Evolutionary conservation across 192 early-diverging fungal genomes (phyloP), one percentile per base, ranked within the genome.

Genomic region (Coemansia reversa): DNA sequence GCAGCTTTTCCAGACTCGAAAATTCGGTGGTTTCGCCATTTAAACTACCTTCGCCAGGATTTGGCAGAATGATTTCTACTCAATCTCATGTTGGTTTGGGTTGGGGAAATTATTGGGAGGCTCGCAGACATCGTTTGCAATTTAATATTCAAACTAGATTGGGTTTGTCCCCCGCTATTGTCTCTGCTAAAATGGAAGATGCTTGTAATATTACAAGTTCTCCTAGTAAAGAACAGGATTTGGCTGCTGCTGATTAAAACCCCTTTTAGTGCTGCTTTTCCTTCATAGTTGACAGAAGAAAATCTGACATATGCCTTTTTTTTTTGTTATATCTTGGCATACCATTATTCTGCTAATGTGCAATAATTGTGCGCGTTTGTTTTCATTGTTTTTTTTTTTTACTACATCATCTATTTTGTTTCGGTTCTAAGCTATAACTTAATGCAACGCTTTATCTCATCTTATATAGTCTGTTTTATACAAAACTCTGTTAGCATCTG

Each of bases 51-150:
- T 23, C 65, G 5, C 54, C 45, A 3, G 69, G 56, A 2, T 60
- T 72, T 20, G 55, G 62, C 20, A 63, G 52, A 12, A 72, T 79
- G n/a, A 68, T 79, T 9, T 72, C 69, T 18, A 24, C 70, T 4
- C 54, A 66, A 3, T 63, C 70, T 7, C 76, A 79, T 60, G 70
- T 79, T 23, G 76, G 76, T 12, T 50, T 79, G 19, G 76, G 76
- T 12, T 79, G 76, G 76, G 76, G 76, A 14, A 72, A 79, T 18
- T 79, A 79, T 54, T 79, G 76, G 76, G 70, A 79, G 55, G 70
- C 70, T 0, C 76, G 70, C 7, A 55, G 66, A 25, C 66, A 78
- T 18, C 63, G 60, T 23, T 23, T 72, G 23, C 62, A 69, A 54
- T 72, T 79, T 52, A 66, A 73, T 45, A 66, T 79, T 14, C 70